These are phyloP conservation scores for Cicer arietinum DNA, from an alignment of 306 rosid genomes.

Conservation along the genomic window DNA sequence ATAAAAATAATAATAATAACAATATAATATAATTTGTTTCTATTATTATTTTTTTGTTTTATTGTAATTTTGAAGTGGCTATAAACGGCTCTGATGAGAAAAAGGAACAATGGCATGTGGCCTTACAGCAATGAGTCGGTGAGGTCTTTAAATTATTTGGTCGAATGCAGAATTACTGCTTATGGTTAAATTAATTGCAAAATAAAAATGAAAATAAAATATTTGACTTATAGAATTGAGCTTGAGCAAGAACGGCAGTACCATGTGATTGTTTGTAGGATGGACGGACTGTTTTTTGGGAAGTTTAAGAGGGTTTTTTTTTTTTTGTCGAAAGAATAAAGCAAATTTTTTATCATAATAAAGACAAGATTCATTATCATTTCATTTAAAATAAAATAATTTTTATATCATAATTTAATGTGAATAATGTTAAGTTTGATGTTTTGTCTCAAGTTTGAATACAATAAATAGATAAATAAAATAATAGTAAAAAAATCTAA, in stretches of 20 bases:
- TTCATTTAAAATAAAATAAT: too few species aligned
- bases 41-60: not conserved
- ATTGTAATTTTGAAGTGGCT: conserved; percentile 47
- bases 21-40: not conserved
- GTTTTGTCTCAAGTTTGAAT: too few species aligned
- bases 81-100: conserved; percentile 54
- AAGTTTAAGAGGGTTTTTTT: not conserved
- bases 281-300: not conserved
- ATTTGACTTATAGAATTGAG: conserved; percentile 11
- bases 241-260: not conserved
- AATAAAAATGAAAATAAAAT: not conserved
- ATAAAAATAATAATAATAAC: not conserved
- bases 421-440: too few species aligned
- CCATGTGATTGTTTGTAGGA: not conserved
- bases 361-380: too few species aligned
- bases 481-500: too few species aligned
- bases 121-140: conserved; percentile 67
- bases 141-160: conserved; percentile 55
- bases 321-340: too few species aligned
- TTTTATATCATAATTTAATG: too few species aligned
- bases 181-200: not conserved
- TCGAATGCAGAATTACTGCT: conserved; percentile 45
- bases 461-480: too few species aligned
- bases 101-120: conserved; percentile 80
- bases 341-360: too few species aligned